A percentile compares a stretch with the other conserved stretches of the same genome.
phyloP scores from a whole-genome alignment of 73 alveolate genomes.

The Durusdinium trenchii region DNA sequence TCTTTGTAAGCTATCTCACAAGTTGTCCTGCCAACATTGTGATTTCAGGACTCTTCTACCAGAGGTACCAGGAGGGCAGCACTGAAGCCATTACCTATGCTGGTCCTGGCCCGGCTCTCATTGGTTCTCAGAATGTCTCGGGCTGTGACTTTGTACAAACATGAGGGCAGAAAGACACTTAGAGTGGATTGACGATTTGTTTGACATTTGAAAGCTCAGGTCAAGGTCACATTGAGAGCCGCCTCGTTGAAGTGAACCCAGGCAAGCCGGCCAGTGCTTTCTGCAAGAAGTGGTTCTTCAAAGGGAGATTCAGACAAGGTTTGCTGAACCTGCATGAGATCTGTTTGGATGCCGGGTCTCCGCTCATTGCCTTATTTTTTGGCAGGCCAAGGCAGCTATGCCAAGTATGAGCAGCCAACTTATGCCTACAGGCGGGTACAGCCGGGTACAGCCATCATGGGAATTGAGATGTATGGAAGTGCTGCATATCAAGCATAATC shows the following conservation, averaged over 20 bases:
- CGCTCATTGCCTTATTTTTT: neutral
- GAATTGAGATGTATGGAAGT: too few species aligned
- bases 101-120: neutral
- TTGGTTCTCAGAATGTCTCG: neutral
- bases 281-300: neutral
- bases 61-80: neutral
- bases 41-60: neutral
- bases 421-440: slow-evolving; percentile 1
- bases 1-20: neutral
- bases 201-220: neutral
- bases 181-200: neutral
- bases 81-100: neutral
- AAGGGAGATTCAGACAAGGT: neutral
- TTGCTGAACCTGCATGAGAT: neutral
- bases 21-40: too few species aligned
- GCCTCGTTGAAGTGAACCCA: neutral
- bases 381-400: neutral
- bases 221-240: slow-evolving; percentile 1
- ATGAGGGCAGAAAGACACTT: neutral
- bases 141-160: neutral
- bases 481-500: too few species aligned
- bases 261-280: neutral
- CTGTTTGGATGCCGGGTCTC: neutral
- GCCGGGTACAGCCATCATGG: too few species aligned
- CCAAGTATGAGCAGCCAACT: neutral